Percentiles rank a stretch among this genome's conserved stretches.
Evolutionary conservation across 768 basidiomycete species (phyloP).

Genomic region (Rubroboletus pulcherrimus): DNA sequence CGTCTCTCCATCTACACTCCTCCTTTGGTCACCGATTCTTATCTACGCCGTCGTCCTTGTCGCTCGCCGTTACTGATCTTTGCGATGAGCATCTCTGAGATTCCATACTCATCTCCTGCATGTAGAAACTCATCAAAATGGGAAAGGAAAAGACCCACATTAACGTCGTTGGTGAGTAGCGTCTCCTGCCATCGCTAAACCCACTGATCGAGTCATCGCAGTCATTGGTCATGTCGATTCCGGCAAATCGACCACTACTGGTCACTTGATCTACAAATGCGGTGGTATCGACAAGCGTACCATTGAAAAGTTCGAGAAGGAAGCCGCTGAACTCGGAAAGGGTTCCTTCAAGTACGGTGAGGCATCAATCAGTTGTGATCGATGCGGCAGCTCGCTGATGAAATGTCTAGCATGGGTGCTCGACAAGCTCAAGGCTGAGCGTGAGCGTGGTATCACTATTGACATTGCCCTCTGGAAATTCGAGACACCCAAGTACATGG

Average conservation of each 20-base stretch:
- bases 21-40: not conserved
- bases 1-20: conserved; percentile 25
- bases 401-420: conserved; percentile 88
- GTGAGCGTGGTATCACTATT: conserved; percentile 99
- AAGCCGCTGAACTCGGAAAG: conserved; percentile 99
- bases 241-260: conserved; percentile 99
- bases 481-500: conserved; percentile 96
- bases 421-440: conserved; percentile 99
- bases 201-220: conserved; percentile 37
- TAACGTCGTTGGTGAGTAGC: conserved; percentile 88
- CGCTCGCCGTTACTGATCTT: conserved; percentile 21
- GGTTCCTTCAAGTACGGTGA: conserved; percentile 96
- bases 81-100: conserved; percentile 15
- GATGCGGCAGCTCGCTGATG: conserved; percentile 18
- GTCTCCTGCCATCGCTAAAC: conserved; percentile 13
- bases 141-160: conserved; percentile 96
- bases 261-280: conserved; percentile 99
- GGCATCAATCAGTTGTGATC: conserved; percentile 31
- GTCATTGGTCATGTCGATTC: conserved; percentile 99
- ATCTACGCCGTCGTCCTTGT: conserved; percentile 15
- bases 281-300: conserved; percentile 99
- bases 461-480: conserved; percentile 99
- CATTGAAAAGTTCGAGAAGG: conserved; percentile 99
- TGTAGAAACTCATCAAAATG: conserved; percentile 67
- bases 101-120: conserved; percentile 11